Base-by-base conservation (phyloP, 352 stramenopile species). In the Pythium scleroteichum region DNA sequence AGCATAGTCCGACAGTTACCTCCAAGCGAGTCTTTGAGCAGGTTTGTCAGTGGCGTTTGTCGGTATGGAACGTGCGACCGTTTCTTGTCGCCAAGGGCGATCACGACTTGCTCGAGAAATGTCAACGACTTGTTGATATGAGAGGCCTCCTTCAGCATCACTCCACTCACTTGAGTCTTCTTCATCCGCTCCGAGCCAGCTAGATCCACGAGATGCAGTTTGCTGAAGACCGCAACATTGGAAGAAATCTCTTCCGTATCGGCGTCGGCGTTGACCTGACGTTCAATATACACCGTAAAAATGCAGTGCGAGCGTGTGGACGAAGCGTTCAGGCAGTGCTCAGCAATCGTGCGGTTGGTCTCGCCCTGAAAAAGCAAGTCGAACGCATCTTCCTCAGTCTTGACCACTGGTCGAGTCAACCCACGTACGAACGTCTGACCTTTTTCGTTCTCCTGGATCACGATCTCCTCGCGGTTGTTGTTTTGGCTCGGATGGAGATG, bases 181-280 rank as follows among this genome's bases (percentile, higher is more conserved):
- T 95, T 90, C 75, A 90, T 97, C 46, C 96, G 97, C 71, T 98
- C 93, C 5, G 90, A 97, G 10, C 92, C 92, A 0, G 93, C 93
- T 27, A 98, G 78, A 62, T 98, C 92, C 10, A 98, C 91, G 20
- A 98, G 85, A 58, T 97, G 96, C 32, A 98, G 78, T 59, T 97
- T 98, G 64, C 88, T 90, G 61, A 82, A 85, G 20, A 86, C 69
- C 9, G 74, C 61, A n/a, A 64, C 58, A 48, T 38, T 52, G 0
- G 38, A 35, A 16, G 50, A 29, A 16, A 12, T n/a, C 9, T 42
- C 53, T 17, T 71, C 64, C 8, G 68, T 33, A 20, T 70, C 65
- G 0, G 62, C 26, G 2, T 51, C 51, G 0, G 46, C 24, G 29
- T 54, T 70, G 24, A 49, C 48, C 20, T 70, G 69, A 23, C 78